Conservation (phyloP, 2,329 filamentous ascomycete genomes). For the Aspergillus awamori region DNA sequence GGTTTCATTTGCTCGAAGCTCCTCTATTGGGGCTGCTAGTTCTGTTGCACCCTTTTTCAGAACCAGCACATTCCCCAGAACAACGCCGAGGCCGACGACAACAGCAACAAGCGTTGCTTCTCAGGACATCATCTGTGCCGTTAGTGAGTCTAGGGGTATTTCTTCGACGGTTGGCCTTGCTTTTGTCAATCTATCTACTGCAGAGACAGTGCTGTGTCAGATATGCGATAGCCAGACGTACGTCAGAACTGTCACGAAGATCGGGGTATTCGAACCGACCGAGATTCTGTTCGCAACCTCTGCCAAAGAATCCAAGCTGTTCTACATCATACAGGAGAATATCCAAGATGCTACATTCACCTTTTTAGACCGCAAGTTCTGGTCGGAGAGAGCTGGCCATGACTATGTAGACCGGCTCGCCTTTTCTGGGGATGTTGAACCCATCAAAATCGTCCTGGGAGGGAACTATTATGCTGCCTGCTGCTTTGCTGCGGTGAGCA, state of each 20-base stretch:
- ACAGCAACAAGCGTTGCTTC: constrained; percentile 59
- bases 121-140: constrained; percentile 81
- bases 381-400: constrained; percentile 76
- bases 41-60: constrained; percentile 29
- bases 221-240: constrained; percentile 94
- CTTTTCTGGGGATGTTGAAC: constrained; percentile 76
- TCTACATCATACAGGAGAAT: constrained; percentile 72
- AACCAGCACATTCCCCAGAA: constrained; percentile 53
- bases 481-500: constrained; percentile 77
- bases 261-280: constrained; percentile 77
- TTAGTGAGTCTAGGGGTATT: constrained; percentile 85
- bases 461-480: constrained; percentile 87
- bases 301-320: constrained; percentile 74
- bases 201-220: constrained; percentile 82
- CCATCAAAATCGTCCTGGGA: constrained; percentile 74
- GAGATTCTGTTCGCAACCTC: constrained; percentile 77
- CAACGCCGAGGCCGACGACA: constrained; percentile 52
- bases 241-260: constrained; percentile 82
- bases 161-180: constrained; percentile 82
- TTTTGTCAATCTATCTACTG: constrained; percentile 83
- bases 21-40: constrained; percentile 9
- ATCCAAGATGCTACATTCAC: constrained; percentile 64
- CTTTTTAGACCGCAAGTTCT: constrained; percentile 74
- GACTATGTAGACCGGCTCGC: constrained; percentile 80
- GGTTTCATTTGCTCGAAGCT: constrained; percentile 12